Conservation (phyloP, 139 green algal genomes). For the Picochlorum sp. region DNA sequence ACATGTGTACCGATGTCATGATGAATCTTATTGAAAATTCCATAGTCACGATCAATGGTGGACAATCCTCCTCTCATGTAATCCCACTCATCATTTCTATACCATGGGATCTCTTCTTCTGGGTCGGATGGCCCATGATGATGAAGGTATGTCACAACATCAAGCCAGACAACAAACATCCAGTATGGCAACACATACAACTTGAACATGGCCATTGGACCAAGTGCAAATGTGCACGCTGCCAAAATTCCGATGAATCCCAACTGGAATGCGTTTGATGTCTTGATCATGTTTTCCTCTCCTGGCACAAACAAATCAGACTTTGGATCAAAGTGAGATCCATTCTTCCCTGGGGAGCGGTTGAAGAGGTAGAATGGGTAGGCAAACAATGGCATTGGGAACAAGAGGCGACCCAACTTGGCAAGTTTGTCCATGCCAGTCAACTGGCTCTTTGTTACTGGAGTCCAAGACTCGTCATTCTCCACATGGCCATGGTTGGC, state of each 20-base stretch:
- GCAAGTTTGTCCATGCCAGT: slow-evolving; percentile 27
- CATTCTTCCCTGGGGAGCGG: slow-evolving; percentile 77
- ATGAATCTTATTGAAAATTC: slow-evolving; percentile 97
- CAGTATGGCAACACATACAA: slow-evolving; percentile 90
- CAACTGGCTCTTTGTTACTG: slow-evolving; percentile 48
- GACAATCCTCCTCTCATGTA: slow-evolving; percentile 89
- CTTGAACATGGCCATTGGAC: slow-evolving; percentile 68
- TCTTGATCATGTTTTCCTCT: slow-evolving; percentile 57
- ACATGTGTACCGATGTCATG: slow-evolving; percentile 95
- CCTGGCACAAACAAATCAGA: slow-evolving; percentile 66
- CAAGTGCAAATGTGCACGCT: slow-evolving; percentile 56
- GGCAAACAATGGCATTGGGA: slow-evolving; percentile 74
- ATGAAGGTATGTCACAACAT: slow-evolving; percentile 94
- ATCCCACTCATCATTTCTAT: slow-evolving; percentile 82
- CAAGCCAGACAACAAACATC: slow-evolving; percentile 88
- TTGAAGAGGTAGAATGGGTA: slow-evolving; percentile 89
- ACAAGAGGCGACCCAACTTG: slow-evolving; percentile 62
- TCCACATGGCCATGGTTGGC: slow-evolving; percentile 91
- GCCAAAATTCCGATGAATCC: slow-evolving; percentile 74
- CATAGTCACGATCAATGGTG: slow-evolving; percentile 88
- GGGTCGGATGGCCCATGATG: slow-evolving; percentile 72
- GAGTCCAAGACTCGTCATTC: slow-evolving; percentile 94
- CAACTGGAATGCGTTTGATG: slow-evolving; percentile 70
- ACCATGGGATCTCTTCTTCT: slow-evolving; percentile 85
- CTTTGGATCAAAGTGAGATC: slow-evolving; percentile 86